Evolutionary conservation across 2,329 filamentous ascomycete species (phyloP).

Genomic region (Pseudogymnoascus sp.): DNA sequence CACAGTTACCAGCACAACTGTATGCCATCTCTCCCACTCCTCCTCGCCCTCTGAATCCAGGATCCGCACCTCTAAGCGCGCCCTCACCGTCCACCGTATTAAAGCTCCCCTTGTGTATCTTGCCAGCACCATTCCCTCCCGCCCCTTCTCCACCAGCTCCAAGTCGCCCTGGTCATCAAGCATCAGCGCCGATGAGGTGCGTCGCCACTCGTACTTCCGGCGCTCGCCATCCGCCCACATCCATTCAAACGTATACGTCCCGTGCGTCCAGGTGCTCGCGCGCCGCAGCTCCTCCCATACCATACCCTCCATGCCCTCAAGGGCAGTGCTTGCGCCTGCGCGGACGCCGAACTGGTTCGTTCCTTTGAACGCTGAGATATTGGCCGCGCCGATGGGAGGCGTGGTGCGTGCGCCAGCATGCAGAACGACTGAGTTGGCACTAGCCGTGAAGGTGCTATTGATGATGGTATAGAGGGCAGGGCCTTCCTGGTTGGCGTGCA

Average conservation of each 20-base stretch:
- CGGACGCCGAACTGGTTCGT: not conserved
- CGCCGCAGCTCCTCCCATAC: slow-evolving; percentile 10
- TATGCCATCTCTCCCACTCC: slow-evolving; percentile 1
- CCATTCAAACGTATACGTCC: slow-evolving; percentile 14
- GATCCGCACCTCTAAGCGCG: not conserved
- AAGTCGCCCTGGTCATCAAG: slow-evolving; percentile 16
- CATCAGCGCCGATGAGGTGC: slow-evolving; percentile 7
- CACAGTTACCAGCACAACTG: not conserved
- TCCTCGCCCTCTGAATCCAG: not conserved
- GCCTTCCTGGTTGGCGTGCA: not conserved
- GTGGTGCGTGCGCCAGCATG: not conserved
- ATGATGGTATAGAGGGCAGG: not conserved
- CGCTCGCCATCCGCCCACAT: slow-evolving; percentile 7
- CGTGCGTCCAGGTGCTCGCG: slow-evolving; percentile 14
- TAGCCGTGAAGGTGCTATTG: not conserved
- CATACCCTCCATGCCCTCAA: not conserved
- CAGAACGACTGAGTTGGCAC: not conserved
- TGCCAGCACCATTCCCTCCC: not conserved
- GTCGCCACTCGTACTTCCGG: slow-evolving; percentile 13
- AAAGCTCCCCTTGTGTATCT: not conserved
- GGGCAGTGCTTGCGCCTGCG: not conserved
- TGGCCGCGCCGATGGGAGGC: not conserved
- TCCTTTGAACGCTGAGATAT: not conserved
- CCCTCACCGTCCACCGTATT: not conserved
- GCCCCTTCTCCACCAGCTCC: slow-evolving; percentile 15